A percentile compares a stretch with the other conserved stretches of the same genome.
phyloP scores from a whole-genome alignment of 345 rosid species.

The Capsella bursapastoris region DNA sequence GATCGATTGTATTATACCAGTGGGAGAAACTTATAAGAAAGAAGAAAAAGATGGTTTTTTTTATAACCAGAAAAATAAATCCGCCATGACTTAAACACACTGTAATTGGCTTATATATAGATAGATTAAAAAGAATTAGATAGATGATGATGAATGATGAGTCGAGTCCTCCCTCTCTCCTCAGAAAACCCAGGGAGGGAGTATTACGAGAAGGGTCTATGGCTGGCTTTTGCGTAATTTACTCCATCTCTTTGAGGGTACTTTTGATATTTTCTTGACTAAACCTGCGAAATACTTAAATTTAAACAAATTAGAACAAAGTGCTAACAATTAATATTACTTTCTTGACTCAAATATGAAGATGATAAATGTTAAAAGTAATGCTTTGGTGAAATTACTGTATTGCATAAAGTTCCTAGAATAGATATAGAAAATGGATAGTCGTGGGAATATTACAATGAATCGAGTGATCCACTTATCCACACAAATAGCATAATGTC shows the following conservation, averaged over 20 bases:
- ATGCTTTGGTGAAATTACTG: too few species aligned
- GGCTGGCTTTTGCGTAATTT: slow-evolving; percentile 17
- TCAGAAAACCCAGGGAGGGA: slow-evolving; percentile 32
- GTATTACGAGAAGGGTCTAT: slow-evolving; percentile 36
- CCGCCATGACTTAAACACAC: slow-evolving; percentile 39
- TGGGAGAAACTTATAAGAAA: slow-evolving; percentile 17
- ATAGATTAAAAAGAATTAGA: not conserved
- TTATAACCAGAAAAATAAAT: slow-evolving; percentile 32
- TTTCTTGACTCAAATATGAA: too few species aligned
- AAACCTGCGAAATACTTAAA: too few species aligned
- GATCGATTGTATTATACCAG: slow-evolving; percentile 25
- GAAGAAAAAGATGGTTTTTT: slow-evolving; percentile 23
- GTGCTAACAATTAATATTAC: too few species aligned
- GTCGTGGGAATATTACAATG: slow-evolving; percentile 30
- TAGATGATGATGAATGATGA: not conserved
- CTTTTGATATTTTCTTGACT: too few species aligned
- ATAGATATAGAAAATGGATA: not conserved
- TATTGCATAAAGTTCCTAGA: too few species aligned
- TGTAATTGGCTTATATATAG: slow-evolving; percentile 42
- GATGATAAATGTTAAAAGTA: too few species aligned
- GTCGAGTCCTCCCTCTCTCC: not conserved
- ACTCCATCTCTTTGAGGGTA: not conserved
- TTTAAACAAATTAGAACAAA: too few species aligned
- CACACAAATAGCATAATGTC: slow-evolving; percentile 28
- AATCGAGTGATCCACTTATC: slow-evolving; percentile 2